Evolutionary conservation across 2,329 filamentous ascomycete species (phyloP), one percentile per base, ranked within the genome.

Genomic region (Aureobasidium sp.): DNA sequence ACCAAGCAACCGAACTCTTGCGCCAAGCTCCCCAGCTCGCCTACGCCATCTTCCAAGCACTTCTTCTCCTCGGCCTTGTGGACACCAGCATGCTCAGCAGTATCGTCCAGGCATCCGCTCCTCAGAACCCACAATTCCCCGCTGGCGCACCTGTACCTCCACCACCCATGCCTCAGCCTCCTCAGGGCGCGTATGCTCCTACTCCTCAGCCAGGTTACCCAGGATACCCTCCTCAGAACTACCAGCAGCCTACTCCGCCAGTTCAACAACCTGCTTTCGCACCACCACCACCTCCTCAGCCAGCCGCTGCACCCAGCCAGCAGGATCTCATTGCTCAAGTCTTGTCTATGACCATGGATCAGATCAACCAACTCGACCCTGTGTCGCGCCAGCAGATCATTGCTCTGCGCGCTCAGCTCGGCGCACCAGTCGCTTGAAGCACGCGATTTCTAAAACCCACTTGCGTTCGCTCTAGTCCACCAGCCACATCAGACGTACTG

Each of bases 31-130:
- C 94, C 0, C 94, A 99, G 76, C 85, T 99, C 48, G 86, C 90
- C 5, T 97, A 96, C 70, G 94, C 94, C 63, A 88, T 97, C 67
- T 97, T 97, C 77, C 93, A 97, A 76, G 89, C 92, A 27, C 83
- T 97, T 10, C 84, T 97, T 2, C 84, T 97, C 41, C 94, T 97
- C 84, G 91, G 92, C 50, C 85, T 97, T 10, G 91, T 97, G 62
- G 93, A 94, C 63, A 89, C 90, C 15, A 87, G 87, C 69, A 87
- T 92, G 3, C 86, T 97, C 61, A 84, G 87, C 65, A 87, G 88
- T 5, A 90, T 97, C 34, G 82, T 97, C 59, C 89, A 95, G 70
- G 76, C 79, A 5, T 60, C 57, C 10, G 73, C 72, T 36, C 71
- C 75, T 50, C 68, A 68, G 48, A 62, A 69, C 68, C 41, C 70